A percentile compares a stretch with the other conserved stretches of the same genome.
Evolutionary conservation across 2,329 filamentous ascomycete genomes (phyloP).

Genomic region (Colletotrichum navitas): DNA sequence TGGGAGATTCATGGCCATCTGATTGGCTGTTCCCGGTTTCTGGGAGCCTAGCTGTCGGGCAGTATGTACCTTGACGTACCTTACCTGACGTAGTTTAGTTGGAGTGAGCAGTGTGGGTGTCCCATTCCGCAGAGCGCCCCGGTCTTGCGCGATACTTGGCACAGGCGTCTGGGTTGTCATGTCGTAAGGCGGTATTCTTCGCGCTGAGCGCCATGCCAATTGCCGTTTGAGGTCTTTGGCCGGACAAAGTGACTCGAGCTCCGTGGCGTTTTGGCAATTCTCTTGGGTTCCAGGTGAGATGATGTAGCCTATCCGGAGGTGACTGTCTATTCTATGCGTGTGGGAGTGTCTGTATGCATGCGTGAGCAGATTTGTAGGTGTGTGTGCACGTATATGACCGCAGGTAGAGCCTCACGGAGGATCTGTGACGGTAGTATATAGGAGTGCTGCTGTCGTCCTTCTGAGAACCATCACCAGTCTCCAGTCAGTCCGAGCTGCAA

Average conservation of each 20-base stretch:
- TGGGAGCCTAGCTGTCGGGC: slow-evolving; percentile 19
- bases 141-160: slow-evolving; percentile 4
- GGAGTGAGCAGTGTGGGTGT: neutral
- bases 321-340: neutral
- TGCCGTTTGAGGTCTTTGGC: neutral
- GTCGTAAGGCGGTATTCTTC: slow-evolving; percentile 15
- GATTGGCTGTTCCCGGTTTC: slow-evolving; percentile 34
- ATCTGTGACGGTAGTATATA: slow-evolving; percentile 22
- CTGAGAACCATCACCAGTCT: neutral
- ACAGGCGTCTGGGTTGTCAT: neutral
- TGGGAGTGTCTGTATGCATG: neutral
- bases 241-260: neutral
- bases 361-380: neutral
- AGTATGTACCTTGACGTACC: slow-evolving; percentile 3
- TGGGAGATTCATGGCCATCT: slow-evolving; percentile 7
- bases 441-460: slow-evolving; percentile 16
- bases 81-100: neutral
- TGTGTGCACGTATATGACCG: neutral
- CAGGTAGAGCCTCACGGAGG: slow-evolving; percentile 11
- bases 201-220: neutral
- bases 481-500: neutral
- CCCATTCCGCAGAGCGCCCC: neutral
- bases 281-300: slow-evolving; percentile 5
- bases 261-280: slow-evolving; percentile 20
- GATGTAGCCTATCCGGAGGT: neutral